Conservation (phyloP, 306 rosid genomes). For the Acacia confusa region DNA sequence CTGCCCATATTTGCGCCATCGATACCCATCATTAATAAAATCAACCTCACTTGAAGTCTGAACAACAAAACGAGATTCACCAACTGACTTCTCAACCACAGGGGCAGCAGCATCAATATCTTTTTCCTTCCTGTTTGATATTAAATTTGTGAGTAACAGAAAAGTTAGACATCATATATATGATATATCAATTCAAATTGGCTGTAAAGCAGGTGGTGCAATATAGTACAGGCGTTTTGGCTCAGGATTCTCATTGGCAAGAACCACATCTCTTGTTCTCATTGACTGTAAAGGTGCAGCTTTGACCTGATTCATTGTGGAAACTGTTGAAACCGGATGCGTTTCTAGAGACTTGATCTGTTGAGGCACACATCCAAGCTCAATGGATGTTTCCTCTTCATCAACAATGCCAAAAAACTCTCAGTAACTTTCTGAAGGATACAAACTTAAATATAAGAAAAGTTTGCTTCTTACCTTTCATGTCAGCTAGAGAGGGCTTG, state of each 20-base stretch:
- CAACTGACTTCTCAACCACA: slow-evolving; percentile 46
- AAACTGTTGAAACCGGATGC: slow-evolving; percentile 41
- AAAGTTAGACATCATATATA: slow-evolving; percentile 30
- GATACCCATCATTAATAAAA: slow-evolving; percentile 79
- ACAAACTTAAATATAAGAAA: slow-evolving; percentile 35
- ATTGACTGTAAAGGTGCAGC: slow-evolving; percentile 40
- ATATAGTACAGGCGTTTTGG: slow-evolving; percentile 75
- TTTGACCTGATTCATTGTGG: slow-evolving; percentile 44
- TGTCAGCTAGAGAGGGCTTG: slow-evolving; percentile 39
- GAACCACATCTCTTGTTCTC: slow-evolving; percentile 40
- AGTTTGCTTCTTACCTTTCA: slow-evolving; percentile 53
- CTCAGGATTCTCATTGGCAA: slow-evolving; percentile 49
- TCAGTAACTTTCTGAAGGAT: slow-evolving; percentile 33
- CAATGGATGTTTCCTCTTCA: slow-evolving; percentile 51
- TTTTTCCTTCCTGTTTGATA: slow-evolving; percentile 63
- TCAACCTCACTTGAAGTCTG: slow-evolving; percentile 78
- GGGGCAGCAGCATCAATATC: slow-evolving; percentile 37
- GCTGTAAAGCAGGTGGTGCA: slow-evolving; percentile 19
- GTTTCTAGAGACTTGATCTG: slow-evolving; percentile 45
- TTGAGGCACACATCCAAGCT: slow-evolving; percentile 41
- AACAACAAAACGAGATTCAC: slow-evolving; percentile 64
- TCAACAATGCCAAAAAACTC: slow-evolving; percentile 35
- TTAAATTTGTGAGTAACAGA: slow-evolving; percentile 22
- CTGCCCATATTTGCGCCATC: slow-evolving; percentile 98
- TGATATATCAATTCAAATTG: slow-evolving; percentile 9